phyloP scores from a whole-genome alignment of 208 protist species.

The Novymonas esmeraldas region DNA sequence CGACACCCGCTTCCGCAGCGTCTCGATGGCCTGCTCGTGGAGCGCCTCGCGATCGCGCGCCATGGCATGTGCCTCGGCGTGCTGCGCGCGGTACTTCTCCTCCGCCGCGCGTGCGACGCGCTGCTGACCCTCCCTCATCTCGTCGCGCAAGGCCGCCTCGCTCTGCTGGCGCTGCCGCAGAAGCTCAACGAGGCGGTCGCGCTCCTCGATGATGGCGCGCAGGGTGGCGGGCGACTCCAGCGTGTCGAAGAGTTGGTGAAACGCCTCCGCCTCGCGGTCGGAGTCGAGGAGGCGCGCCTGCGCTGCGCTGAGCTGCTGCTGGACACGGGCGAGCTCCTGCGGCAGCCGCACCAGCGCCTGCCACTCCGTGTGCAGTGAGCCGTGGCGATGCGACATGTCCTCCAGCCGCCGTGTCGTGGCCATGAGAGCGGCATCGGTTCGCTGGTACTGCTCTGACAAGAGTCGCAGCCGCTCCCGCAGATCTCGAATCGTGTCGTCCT shows the following conservation, averaged over 20 bases:
- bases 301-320: constrained; percentile 42
- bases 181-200: constrained; percentile 50
- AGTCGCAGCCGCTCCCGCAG: constrained; percentile 24
- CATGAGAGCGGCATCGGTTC: constrained; percentile 25
- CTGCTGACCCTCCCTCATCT: constrained; percentile 33
- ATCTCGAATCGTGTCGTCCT: constrained; percentile 29
- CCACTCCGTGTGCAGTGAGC: constrained; percentile 41
- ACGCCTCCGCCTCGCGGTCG: constrained; percentile 33
- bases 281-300: constrained; percentile 36
- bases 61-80: constrained; percentile 27
- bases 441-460: constrained; percentile 30
- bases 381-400: constrained; percentile 35
- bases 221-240: constrained; percentile 39
- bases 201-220: constrained; percentile 44
- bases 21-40: constrained; percentile 12
- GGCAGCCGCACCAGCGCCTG: constrained; percentile 38
- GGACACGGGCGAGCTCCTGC: constrained; percentile 43
- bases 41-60: constrained; percentile 38
- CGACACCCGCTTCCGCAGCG: constrained; percentile 12
- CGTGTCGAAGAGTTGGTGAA: constrained; percentile 33
- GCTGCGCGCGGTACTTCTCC: constrained; percentile 11
- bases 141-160: constrained; percentile 36
- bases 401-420: constrained; percentile 21
- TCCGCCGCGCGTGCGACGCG: constrained; percentile 23
- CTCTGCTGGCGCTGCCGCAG: constrained; percentile 51